Evolutionary conservation across 2,329 filamentous ascomycete genomes (phyloP), one percentile per base, ranked within the genome.

Genomic region (Colletotrichum cuscutae): DNA sequence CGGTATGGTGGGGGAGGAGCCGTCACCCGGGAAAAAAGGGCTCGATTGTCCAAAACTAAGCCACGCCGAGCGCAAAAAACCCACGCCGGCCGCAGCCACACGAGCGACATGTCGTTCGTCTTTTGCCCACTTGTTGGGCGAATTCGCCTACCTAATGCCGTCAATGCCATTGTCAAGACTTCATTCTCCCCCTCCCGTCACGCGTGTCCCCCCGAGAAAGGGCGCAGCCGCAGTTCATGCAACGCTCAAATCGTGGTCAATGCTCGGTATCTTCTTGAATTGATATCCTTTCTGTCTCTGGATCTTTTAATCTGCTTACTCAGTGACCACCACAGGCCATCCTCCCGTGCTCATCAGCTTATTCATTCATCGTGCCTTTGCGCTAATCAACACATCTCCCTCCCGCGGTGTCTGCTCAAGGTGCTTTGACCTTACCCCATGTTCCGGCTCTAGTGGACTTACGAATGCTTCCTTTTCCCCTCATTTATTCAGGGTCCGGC

Each of bases 401-500:
- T 7, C 11, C 9, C 28, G 15, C 11, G 54, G 8, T 32, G 9
- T 57, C 24, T 5, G 12, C 28, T 12, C 46, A n/a, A 30, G 8
- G 61, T 63, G 30, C 46, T 53, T n/a, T 54, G 46, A 63, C 61
- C 61, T 15, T 63, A 19, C 12, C 19, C 61, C 42, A 52, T 1
- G n/a, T 7, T 12, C 30, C 30, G 13, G 22, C 49, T 54, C 49
- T 9, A 12, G 15, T 37, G 28, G 13, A 59, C 19, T 22, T 28
- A 42, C 35, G 58, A 57, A 9, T 37, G 9, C 56, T 49, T 32
- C 22, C 11, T 30, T 52, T 37, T n/a, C 49, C 56, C 65, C 6
- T 3, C 49, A 37, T 63, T 76, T 81, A 86, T 77, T 86, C 85
- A 4, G 85, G 85, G 72, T 86, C 85, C 60, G 80, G 80, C 22